Conservation (phyloP, 164 flowering plant species). For the Magnolia sinica region DNA sequence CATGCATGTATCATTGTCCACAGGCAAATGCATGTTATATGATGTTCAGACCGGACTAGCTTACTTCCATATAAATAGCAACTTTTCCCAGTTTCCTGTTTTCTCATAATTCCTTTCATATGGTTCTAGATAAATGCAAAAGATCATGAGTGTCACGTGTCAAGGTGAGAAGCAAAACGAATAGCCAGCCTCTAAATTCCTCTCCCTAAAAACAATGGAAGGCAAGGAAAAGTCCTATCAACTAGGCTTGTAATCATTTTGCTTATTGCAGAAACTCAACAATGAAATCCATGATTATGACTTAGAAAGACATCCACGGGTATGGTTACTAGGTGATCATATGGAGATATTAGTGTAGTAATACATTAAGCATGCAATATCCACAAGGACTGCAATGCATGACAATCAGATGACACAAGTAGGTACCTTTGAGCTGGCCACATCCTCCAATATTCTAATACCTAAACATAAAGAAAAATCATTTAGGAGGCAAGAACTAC, state of each 20-base stretch:
- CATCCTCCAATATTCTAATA: conserved; percentile 88
- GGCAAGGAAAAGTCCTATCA: neutral
- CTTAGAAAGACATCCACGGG: no score
- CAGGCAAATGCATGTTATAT: neutral
- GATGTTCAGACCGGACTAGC: neutral
- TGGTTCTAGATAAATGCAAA: neutral
- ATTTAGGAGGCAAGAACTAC: conserved; percentile 2
- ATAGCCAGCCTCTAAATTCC: neutral
- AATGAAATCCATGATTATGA: no score
- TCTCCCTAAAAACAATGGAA: neutral
- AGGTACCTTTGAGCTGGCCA: conserved; percentile 62
- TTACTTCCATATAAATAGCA: neutral
- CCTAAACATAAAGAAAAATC: conserved; percentile 41
- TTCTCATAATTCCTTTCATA: neutral
- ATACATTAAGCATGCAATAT: no score
- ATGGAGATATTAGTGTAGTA: no score
- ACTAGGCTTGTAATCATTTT: no score
- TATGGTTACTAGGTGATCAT: no score
- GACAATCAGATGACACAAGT: conserved; percentile 1
- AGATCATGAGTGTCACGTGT: neutral
- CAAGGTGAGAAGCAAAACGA: neutral
- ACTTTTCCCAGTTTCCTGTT: neutral
- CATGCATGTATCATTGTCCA: neutral
- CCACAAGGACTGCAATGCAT: neutral
- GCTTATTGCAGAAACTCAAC: no score